Conservation (phyloP, 305 asterid genomes). For the Solanum hybrid region DNA sequence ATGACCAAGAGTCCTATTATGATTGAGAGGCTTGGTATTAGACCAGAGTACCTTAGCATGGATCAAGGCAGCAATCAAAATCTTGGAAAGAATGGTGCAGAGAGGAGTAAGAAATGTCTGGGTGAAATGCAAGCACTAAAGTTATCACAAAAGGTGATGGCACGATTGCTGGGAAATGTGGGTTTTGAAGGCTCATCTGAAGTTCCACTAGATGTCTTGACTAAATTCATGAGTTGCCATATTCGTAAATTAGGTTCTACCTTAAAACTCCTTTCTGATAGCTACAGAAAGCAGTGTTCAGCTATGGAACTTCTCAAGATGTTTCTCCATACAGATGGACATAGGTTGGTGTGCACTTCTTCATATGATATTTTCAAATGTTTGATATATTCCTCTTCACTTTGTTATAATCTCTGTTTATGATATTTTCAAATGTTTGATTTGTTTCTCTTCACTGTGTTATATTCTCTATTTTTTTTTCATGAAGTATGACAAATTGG, state of each 20-base stretch:
- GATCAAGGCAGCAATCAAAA: slow-evolving; percentile 57
- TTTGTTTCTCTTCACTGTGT: slow-evolving; percentile 1
- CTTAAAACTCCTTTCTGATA: slow-evolving; percentile 76
- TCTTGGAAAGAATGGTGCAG: slow-evolving; percentile 55
- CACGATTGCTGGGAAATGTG: slow-evolving; percentile 43
- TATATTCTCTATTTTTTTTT: background rate
- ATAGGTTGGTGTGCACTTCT: slow-evolving; percentile 46
- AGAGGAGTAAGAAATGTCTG: slow-evolving; percentile 47
- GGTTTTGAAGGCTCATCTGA: slow-evolving; percentile 89
- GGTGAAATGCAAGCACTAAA: slow-evolving; percentile 74
- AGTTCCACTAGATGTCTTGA: slow-evolving; percentile 55
- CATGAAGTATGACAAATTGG: background rate
- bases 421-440: slow-evolving; percentile 2
- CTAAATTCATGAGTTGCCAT: slow-evolving; percentile 72
- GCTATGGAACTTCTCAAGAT: slow-evolving; percentile 78
- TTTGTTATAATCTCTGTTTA: background rate
- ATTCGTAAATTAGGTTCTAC: slow-evolving; percentile 66
- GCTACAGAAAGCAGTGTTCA: slow-evolving; percentile 84
- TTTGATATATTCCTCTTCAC: slow-evolving; percentile 7
- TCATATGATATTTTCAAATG: slow-evolving; percentile 3
- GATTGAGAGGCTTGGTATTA: slow-evolving; percentile 98
- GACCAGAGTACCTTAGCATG: slow-evolving; percentile 87
- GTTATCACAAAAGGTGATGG: slow-evolving; percentile 69
- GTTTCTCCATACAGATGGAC: slow-evolving; percentile 80
- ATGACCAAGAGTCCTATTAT: slow-evolving; percentile 73